phyloP scores from a whole-genome alignment of 225 moss, liverwort and hornwort species.

The Takakia lepidozioides region DNA sequence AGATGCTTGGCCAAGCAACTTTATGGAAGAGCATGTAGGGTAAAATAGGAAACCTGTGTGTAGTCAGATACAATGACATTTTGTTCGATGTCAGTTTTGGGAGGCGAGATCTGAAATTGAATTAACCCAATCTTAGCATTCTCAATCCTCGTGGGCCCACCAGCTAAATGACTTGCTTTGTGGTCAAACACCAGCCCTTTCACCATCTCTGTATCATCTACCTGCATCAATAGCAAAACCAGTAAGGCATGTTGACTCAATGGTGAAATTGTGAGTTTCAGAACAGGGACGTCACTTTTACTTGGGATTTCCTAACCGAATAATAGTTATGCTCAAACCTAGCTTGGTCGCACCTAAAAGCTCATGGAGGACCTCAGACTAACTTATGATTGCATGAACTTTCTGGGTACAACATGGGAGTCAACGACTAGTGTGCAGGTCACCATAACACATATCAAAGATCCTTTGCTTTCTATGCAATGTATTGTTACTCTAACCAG shows the following conservation, averaged over 20 bases:
- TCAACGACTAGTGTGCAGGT: too few relatives aligned
- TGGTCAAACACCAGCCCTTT: constrained; percentile 90
- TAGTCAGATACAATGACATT: constrained; percentile 96
- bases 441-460: too few relatives aligned
- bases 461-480: too few relatives aligned
- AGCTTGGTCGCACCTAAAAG: too few relatives aligned
- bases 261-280: too few relatives aligned
- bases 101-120: constrained; percentile 93
- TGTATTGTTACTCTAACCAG: too few relatives aligned
- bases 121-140: constrained; percentile 88
- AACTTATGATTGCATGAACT: too few relatives aligned
- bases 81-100: constrained; percentile 95
- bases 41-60: constrained; percentile 55
- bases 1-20: too few relatives aligned
- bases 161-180: constrained; percentile 95
- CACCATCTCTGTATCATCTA: constrained; percentile 94
- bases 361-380: too few relatives aligned
- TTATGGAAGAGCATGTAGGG: too few relatives aligned
- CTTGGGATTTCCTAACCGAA: not conserved
- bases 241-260: too few relatives aligned
- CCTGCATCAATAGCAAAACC: constrained; percentile 25
- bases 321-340: not conserved
- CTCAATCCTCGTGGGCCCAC: constrained; percentile 85
- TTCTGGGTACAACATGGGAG: too few relatives aligned
- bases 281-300: not conserved